A percentile compares a stretch with the other conserved stretches of the same genome.
These are phyloP conservation scores for Skeletonema tropicum DNA, from an alignment of 108 stramenopile genomes.

Conservation along the genomic window DNA sequence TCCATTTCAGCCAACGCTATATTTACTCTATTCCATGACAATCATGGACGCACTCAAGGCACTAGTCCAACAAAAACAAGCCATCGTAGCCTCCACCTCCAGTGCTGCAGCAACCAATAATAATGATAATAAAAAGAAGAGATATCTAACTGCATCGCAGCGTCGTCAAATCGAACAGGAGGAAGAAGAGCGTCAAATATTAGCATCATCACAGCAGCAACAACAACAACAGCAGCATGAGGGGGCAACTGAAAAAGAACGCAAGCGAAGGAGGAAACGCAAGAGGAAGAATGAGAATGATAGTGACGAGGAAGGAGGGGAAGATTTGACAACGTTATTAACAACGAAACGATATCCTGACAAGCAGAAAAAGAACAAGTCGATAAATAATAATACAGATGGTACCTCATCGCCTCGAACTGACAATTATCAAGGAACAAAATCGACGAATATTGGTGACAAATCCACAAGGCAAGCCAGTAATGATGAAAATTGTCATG, in stretches of 20 bases:
- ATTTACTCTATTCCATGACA: too few species aligned
- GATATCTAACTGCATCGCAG: conserved; percentile 60
- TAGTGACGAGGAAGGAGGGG: conserved; percentile 6
- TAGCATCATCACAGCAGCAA: conserved; percentile 16
- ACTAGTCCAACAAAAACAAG: background rate
- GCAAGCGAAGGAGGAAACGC: conserved; percentile 6
- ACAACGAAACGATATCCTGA: conserved; percentile 22
- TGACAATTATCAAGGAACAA: background rate
- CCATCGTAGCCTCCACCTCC: background rate
- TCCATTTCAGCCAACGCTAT: too few species aligned
- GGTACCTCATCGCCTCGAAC: background rate
- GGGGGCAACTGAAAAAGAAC: conserved; percentile 1
- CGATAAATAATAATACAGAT: background rate
- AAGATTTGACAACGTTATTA: conserved; percentile 30
- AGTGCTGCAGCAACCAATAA: background rate
- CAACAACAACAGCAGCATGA: conserved; percentile 9
- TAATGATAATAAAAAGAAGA: conserved; percentile 4
- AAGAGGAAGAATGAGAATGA: conserved; percentile 5
- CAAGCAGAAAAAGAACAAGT: conserved; percentile 3
- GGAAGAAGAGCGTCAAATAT: conserved; percentile 21
- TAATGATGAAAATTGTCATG: background rate
- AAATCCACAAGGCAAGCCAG: background rate
- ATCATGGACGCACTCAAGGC: conserved; percentile 4
- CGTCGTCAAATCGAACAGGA: conserved; percentile 64
- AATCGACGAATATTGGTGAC: background rate